phyloP scores from a whole-genome alignment of 768 basidiomycete genomes.

The Termitomyces sp. region DNA sequence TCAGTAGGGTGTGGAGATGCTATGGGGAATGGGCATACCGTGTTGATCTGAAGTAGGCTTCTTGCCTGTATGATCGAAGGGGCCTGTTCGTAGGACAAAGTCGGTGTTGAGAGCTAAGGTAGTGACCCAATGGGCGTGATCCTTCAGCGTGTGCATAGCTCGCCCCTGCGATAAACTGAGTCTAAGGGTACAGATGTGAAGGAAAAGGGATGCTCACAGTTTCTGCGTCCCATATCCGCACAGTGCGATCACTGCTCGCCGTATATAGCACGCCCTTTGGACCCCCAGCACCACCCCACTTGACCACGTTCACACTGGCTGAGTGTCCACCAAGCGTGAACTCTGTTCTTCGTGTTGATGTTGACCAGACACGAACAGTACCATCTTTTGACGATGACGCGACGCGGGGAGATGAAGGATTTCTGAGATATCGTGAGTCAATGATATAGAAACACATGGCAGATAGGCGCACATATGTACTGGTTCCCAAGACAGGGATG shows the following conservation, averaged over 20 bases:
- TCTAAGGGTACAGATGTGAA: neutral
- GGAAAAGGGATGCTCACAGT: slow-evolving; percentile 39
- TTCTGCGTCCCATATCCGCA: slow-evolving; percentile 90
- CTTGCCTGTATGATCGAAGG: slow-evolving; percentile 87
- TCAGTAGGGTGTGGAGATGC: neutral
- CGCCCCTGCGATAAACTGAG: slow-evolving; percentile 55
- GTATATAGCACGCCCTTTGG: slow-evolving; percentile 82
- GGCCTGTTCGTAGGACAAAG: slow-evolving; percentile 85
- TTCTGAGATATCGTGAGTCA: slow-evolving; percentile 41
- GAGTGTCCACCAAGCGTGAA: slow-evolving; percentile 92
- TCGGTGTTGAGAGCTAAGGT: slow-evolving; percentile 95
- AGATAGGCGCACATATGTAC: slow-evolving; percentile 65
- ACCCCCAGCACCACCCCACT: slow-evolving; percentile 88
- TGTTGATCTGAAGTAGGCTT: slow-evolving; percentile 77
- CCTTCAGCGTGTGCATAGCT: slow-evolving; percentile 79
- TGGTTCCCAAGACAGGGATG: slow-evolving; percentile 93
- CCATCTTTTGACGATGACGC: slow-evolving; percentile 97
- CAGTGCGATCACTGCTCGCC: slow-evolving; percentile 90
- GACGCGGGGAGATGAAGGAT: slow-evolving; percentile 72
- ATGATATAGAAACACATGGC: slow-evolving; percentile 1
- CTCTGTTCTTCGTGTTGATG: slow-evolving; percentile 63
- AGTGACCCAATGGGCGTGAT: slow-evolving; percentile 99
- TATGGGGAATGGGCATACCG: slow-evolving; percentile 41
- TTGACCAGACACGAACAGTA: slow-evolving; percentile 93
- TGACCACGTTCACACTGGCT: slow-evolving; percentile 90